Evolutionary conservation across 2,329 filamentous ascomycete genomes (phyloP).

Genomic region (Neurospora sp.): DNA sequence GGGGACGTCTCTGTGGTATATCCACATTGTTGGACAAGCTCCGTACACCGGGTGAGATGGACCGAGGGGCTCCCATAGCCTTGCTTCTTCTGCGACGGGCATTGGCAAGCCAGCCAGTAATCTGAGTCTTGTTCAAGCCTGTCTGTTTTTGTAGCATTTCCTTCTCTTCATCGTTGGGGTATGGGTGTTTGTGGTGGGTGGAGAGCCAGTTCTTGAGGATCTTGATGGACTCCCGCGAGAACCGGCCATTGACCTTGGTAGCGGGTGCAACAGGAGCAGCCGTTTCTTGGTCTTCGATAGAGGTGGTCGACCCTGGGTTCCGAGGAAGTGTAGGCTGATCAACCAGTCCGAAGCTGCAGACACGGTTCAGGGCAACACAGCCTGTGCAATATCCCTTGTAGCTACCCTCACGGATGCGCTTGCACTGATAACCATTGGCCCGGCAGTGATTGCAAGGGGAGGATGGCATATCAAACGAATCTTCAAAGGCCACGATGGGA

Average conservation of each 20-base stretch:
- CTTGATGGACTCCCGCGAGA: slow-evolving; percentile 71
- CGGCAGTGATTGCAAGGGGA: slow-evolving; percentile 44
- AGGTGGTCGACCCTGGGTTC: slow-evolving; percentile 24
- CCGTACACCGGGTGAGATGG: slow-evolving; percentile 59
- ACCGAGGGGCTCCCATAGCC: slow-evolving; percentile 52
- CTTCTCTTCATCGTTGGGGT: slow-evolving; percentile 81
- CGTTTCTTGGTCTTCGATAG: slow-evolving; percentile 20
- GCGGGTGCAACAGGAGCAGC: slow-evolving; percentile 13
- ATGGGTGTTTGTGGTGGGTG: slow-evolving; percentile 71
- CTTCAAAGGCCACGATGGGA: slow-evolving; percentile 23
- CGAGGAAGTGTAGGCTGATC: slow-evolving; percentile 30
- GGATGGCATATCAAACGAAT: slow-evolving; percentile 34
- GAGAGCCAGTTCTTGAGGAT: slow-evolving; percentile 79
- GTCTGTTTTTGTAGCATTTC: slow-evolving; percentile 69
- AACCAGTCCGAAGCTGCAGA: slow-evolving; percentile 45
- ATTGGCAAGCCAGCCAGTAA: slow-evolving; percentile 89
- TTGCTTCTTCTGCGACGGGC: slow-evolving; percentile 69
- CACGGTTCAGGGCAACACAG: slow-evolving; percentile 48
- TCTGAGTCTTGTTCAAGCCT: slow-evolving; percentile 72
- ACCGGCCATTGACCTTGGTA: slow-evolving; percentile 63
- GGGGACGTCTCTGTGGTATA: slow-evolving; percentile 53
- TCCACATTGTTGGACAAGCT: slow-evolving; percentile 57
- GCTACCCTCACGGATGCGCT: slow-evolving; percentile 48
- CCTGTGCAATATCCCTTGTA: slow-evolving; percentile 53
- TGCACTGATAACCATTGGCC: slow-evolving; percentile 47